Base-by-base conservation (phyloP, 2,329 filamentous ascomycete genomes). In the Lasiodiplodia hormozganensis region DNA sequence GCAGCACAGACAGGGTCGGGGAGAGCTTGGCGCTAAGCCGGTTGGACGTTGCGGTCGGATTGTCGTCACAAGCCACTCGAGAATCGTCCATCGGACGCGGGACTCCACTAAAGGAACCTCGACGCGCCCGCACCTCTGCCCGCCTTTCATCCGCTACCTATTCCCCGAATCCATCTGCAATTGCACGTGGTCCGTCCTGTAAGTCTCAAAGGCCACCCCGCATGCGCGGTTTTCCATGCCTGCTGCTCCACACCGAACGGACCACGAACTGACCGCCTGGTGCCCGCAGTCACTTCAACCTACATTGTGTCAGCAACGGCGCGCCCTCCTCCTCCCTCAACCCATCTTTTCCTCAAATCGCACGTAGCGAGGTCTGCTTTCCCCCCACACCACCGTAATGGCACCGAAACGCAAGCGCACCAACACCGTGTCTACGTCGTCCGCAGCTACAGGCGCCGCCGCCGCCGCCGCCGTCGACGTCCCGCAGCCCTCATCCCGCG, bases 361-460 rank as follows among this genome's bases (percentile, higher is more conserved):
- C 28, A 12, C 47, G 14, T 52, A 52, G 36, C 34, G 62, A 65
- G 21, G 38, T 56, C 51, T 65, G 36, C 49, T 16, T 18, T 16
- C 36, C 38, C 43, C 52, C 62, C 47, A 28, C 51, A 23, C 51
- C 34, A 47, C 62, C 67, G 43, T 25, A 31, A 80, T 80, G 78
- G 77, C 81, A 69, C 80, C 83, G 74, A 97, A 97, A 85, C 91
- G 94, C 81, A 97, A 97, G 87, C 90, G 94, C 79, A 87, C 86
- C 68, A 83, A 83, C 69, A 86, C 85, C 70, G 80, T 83, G 23
- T 79, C 84, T 72, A 84, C 79, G 36, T 72, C 76, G 43, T 65
- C 71, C 23, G 65, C 69, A 34, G 57, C 69, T n/a, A 47, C 43
- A 47, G 43, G 43, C 43, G 10, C 43, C 43, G 43, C 43, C 43